Evolutionary conservation across 2,329 filamentous ascomycete genomes (phyloP), one percentile per base, ranked within the genome.

Genomic region (Fusarium oxysporum): DNA sequence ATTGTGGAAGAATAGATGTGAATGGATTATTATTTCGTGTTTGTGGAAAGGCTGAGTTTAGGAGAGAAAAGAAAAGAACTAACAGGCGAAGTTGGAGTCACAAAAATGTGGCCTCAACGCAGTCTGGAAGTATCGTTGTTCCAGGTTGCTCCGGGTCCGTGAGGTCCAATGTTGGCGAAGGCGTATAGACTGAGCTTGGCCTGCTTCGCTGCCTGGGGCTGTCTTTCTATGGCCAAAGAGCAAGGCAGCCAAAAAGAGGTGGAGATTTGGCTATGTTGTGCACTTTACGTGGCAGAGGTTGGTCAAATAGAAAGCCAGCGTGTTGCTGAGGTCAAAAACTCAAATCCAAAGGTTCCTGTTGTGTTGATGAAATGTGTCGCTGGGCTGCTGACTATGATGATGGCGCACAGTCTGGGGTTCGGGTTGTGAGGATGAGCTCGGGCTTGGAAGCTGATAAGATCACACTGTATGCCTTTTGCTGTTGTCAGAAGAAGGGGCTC

Each of bases 131-230:
- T 62, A 60, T 53, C 60, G 40, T 51, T 70, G 48, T 66, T 72
- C 70, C 65, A 67, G 60, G 65, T 57, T 70, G 55, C 65, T 70
- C 68, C 60, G 65, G 70, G 51, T 50, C 65, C 65, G 67, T 60
- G 41, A 57, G 55, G 55, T 50, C 55, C 55, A 57, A n/a, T 48
- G 55, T 50, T 62, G 37, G 47, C 60, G 54, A 71, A 68, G 66
- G 62, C 50, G 70, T 73, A 63, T 71, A 66, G 70, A 65, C 56
- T 54, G 64, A 48, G 44, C 53, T 57, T 65, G 68, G 70, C 38
- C 64, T 69, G 30, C 37, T 30, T 54, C 50, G 33, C 50, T 69
- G 66, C 50, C 66, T 70, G 67, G 71, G 67, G 71, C 71, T 54
- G 50, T 28, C 33, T 73, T 58, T 68, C 44, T 62, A 33, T 58